phyloP scores from a whole-genome alignment of 225 moss, liverwort and hornwort species.

The Anthoceros angustus region DNA sequence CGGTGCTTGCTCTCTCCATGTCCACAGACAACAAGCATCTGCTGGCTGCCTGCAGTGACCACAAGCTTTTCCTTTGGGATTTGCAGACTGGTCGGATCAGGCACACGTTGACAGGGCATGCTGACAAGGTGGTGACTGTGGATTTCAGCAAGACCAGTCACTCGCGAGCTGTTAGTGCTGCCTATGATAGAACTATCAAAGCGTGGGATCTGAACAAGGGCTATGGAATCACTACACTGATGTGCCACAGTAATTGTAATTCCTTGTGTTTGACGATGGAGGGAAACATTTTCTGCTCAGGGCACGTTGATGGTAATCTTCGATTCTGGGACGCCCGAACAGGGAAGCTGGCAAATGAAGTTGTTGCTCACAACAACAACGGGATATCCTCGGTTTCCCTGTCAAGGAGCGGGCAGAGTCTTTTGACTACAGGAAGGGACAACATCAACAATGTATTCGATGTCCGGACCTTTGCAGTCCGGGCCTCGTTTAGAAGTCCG shows the following conservation, averaged over 20 bases:
- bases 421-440: slow-evolving; percentile 71
- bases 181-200: slow-evolving; percentile 70
- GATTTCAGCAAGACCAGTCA: slow-evolving; percentile 53
- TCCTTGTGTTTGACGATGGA: slow-evolving; percentile 61
- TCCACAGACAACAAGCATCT: slow-evolving; percentile 43
- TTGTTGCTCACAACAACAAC: slow-evolving; percentile 67
- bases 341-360: slow-evolving; percentile 69
- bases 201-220: slow-evolving; percentile 72
- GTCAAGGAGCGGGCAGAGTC: slow-evolving; percentile 46
- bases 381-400: slow-evolving; percentile 75
- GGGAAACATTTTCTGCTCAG: slow-evolving; percentile 65
- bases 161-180: slow-evolving; percentile 67
- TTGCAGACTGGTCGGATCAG: slow-evolving; percentile 43
- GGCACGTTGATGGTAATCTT: slow-evolving; percentile 80
- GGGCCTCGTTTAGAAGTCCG: slow-evolving; percentile 55
- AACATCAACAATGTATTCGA: slow-evolving; percentile 74
- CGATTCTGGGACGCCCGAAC: slow-evolving; percentile 75
- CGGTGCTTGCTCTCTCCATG: slow-evolving; percentile 57
- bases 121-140: slow-evolving; percentile 66
- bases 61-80: slow-evolving; percentile 77
- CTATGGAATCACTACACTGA: slow-evolving; percentile 58
- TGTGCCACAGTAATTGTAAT: slow-evolving; percentile 82
- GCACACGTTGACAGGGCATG: slow-evolving; percentile 50
- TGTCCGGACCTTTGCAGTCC: slow-evolving; percentile 65
- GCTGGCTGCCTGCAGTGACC: slow-evolving; percentile 75